These are phyloP conservation scores for Pluteus cervinus DNA, from an alignment of 768 basidiomycete species.

Conservation along the genomic window DNA sequence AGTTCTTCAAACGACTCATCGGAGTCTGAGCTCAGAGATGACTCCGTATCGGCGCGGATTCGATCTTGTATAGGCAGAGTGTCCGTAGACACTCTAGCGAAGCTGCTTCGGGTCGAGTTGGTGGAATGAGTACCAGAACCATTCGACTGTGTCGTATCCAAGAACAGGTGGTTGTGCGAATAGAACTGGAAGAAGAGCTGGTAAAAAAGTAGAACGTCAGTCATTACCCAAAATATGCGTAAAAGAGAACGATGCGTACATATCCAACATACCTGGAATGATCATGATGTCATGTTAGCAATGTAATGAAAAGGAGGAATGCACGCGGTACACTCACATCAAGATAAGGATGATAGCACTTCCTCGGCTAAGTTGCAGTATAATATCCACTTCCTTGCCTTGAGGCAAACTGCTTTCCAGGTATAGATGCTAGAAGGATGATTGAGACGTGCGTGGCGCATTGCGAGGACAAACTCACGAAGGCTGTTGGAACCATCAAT, in stretches of 20 bases:
- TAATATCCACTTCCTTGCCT: constrained; percentile 32
- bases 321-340: constrained; percentile 26
- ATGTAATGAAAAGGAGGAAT: not conserved
- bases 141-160: constrained; percentile 28
- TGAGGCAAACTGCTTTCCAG: constrained; percentile 25
- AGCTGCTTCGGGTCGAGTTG: constrained; percentile 9
- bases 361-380: constrained; percentile 41
- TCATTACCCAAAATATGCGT: not conserved
- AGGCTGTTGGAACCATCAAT: constrained; percentile 61
- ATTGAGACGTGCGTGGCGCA: constrained; percentile 13
- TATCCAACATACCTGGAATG: constrained; percentile 21
- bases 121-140: no score
- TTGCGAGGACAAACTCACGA: constrained; percentile 24
- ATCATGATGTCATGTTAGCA: constrained; percentile 4
- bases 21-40: constrained; percentile 8
- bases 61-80: constrained; percentile 20
- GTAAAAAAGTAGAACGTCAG: constrained; percentile 8
- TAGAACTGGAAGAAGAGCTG: constrained; percentile 51
- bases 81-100: constrained; percentile 15
- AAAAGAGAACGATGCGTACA: constrained; percentile 10
- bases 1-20: constrained; percentile 19
- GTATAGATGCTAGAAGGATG: constrained; percentile 24
- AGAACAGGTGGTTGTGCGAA: constrained; percentile 41
- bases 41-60: constrained; percentile 11
- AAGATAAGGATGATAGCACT: constrained; percentile 41